These are phyloP conservation scores for Plasmopara viticola DNA, from an alignment of 352 stramenopile species.

Conservation along the genomic window DNA sequence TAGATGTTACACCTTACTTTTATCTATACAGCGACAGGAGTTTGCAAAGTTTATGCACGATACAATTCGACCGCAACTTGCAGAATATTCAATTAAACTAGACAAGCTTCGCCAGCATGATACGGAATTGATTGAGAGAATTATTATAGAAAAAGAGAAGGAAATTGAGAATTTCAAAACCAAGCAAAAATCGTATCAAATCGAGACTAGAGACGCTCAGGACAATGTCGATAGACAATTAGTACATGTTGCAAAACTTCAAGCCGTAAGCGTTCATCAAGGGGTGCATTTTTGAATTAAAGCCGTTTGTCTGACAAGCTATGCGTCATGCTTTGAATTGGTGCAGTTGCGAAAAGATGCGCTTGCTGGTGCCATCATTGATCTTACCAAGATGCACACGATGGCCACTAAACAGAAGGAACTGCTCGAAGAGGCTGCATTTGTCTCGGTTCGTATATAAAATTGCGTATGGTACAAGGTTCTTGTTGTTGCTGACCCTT, in stretches of 20 bases:
- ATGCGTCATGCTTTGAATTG: neutral
- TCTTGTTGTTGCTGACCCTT: neutral
- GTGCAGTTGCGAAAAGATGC: conserved; percentile 65
- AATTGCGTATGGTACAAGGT: neutral
- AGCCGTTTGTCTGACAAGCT: neutral
- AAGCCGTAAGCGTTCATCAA: conserved; percentile 35
- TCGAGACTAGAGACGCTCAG: conserved; percentile 46
- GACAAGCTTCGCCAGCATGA: conserved; percentile 62
- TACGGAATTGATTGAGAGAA: conserved; percentile 39
- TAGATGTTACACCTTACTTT: no score
- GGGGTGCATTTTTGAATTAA: neutral
- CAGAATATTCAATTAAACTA: conserved; percentile 43
- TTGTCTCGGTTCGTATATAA: conserved; percentile 48
- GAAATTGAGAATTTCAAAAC: conserved; percentile 42
- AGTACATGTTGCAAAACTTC: conserved; percentile 57
- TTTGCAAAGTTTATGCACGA: conserved; percentile 60
- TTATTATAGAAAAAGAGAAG: conserved; percentile 53
- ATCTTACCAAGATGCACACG: conserved; percentile 57
- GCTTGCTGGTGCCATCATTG: conserved; percentile 56
- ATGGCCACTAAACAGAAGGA: conserved; percentile 65
- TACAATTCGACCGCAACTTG: conserved; percentile 45
- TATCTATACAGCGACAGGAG: conserved; percentile 42
- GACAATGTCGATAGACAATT: conserved; percentile 57
- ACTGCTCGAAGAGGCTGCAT: conserved; percentile 68
- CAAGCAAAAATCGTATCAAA: conserved; percentile 59